These are phyloP conservation scores for Ramichloridium luteum DNA, from an alignment of 2,329 filamentous ascomycete species.

Conservation along the genomic window DNA sequence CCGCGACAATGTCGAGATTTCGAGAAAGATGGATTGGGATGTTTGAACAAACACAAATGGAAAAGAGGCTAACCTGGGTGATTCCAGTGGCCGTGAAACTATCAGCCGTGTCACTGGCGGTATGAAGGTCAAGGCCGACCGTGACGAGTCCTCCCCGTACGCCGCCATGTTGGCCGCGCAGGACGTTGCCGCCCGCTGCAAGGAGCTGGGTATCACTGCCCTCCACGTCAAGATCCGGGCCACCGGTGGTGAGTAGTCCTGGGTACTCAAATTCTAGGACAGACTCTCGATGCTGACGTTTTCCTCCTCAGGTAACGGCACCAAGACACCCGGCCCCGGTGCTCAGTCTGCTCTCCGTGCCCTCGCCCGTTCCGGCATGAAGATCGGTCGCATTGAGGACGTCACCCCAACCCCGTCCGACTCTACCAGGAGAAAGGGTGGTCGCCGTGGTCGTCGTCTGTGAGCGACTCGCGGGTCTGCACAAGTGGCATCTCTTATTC, in stretches of 20 bases:
- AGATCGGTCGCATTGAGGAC: constrained; percentile 99
- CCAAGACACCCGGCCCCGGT: constrained; percentile 98
- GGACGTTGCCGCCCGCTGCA: constrained; percentile 76
- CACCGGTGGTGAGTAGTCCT: constrained; percentile 82
- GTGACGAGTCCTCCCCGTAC: constrained; percentile 99
- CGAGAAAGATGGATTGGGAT: constrained; percentile 3
- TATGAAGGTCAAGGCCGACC: constrained; percentile 99
- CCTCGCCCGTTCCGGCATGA: constrained; percentile 98
- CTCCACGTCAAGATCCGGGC: constrained; percentile 99
- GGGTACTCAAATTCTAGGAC: too few relatives aligned
- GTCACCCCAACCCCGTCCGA: constrained; percentile 98
- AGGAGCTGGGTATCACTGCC: constrained; percentile 77
- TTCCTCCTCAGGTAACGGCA: constrained; percentile 65
- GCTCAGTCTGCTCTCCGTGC: constrained; percentile 98
- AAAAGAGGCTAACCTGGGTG: constrained; percentile 52
- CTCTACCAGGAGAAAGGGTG: constrained; percentile 98
- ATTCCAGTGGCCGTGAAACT: constrained; percentile 95
- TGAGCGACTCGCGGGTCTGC: constrained; percentile 39
- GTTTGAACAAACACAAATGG: constrained; percentile 19
- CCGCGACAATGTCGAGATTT: too few relatives aligned
- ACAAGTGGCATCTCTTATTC: too few relatives aligned
- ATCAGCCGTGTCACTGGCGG: constrained; percentile 99
- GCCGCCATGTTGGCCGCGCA: constrained; percentile 99
- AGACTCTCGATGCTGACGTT: too few relatives aligned
- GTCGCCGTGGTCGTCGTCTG: constrained; percentile 99